Base-by-base conservation (phyloP, 495 filamentous ascomycete genomes). In the Filosporella fistucella region DNA sequence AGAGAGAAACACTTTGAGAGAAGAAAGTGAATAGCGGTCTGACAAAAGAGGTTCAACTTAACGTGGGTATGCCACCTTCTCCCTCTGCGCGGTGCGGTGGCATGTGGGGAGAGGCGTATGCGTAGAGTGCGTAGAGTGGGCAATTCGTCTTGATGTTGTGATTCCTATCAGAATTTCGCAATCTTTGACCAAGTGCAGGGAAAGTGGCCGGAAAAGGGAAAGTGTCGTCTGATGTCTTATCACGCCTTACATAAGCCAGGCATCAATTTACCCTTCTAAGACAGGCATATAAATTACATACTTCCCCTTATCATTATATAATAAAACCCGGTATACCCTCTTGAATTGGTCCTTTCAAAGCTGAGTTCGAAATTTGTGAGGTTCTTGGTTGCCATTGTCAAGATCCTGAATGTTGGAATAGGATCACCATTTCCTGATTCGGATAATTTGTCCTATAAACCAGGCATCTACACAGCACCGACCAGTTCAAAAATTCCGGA, bases 351-450 rank as follows among this genome's bases (percentile, higher is more conserved):
- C 4, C 4, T 28, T 40, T 46, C 52, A 45, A 40, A 22, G 35
- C 21, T 50, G 52, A 55, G 52, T 55, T 55, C 52, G 36, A 55
- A 55, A 55, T 49, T 55, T 55, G 52, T 55, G 41, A 14, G 41
- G 34, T 45, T 49, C 25, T 36, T n/a, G 34, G 40, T 26, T 45
- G 40, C 28, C 46, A 21, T 38, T 45, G 40, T 34, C 36, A 22
- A 12, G 13, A 55, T 55, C 40, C 14, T 12, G 12, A 17, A 49
- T 13, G 47, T 55, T 22, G 25, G 34, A 36, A 55, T 55, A 35
- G 33, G 20, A 28, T 55, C 52, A 50, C 9, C 8, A 33, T 55
- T 49, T 11, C 52, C 52, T 10, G 7, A 40, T 55, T 34, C 41
- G 52, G 52, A 11, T 25, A 55, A 50, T 8, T 1, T 22, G 36